Base-by-base conservation (phyloP, 352 stramenopile species). In the Peronospora farinosa region DNA sequence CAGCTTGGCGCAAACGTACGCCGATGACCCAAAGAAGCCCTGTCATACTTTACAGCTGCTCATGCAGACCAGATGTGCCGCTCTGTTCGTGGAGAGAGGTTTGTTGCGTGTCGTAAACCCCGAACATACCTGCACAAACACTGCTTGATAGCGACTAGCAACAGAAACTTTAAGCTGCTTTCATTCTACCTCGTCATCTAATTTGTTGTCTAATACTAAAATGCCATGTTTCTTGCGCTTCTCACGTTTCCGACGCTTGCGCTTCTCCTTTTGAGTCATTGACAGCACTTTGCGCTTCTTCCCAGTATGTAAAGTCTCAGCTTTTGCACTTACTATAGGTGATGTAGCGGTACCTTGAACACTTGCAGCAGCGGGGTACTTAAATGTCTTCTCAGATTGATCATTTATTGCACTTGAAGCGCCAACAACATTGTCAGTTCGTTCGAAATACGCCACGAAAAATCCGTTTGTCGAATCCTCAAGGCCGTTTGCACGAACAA, bases 391-490 rank as follows among this genome's bases (percentile, higher is more conserved):
- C 17, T 46, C 30, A 7, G 4, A 33, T 9, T 40, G 32, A 16
- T 49, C 44, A 10, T 3, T 41, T 43, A 17, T 15, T 50, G 19
- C 37, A 45, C 16, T 7, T 3, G 13, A 40, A 21, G 12, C 44
- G 5, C 19, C 35, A 15, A 19, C 40, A 37, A 28, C 35, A 13
- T 54, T 36, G 38, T 47, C 47, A 28, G 36, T 47, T 5, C 92
- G 78, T 53, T 96, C 88, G 67, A 98, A 97, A 65, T 96, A 97
- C 25, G 86, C 79, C 4, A 99, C 93, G 58, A 99, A 99, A 65
- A 98, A 99, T 16, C 95, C 95, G 65, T 97, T 97, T 3, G 94
- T 98, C 36, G 77, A 82, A 67, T 98, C 90, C 40, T 97, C 89
- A 32, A 94, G 73, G 1, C 84, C 78, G 65, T 98, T 83, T 8